Percentiles rank a stretch among this genome's conserved stretches.
Conservation (phyloP, 2,329 filamentous ascomycete species). For the Colletotrichum sp. region DNA sequence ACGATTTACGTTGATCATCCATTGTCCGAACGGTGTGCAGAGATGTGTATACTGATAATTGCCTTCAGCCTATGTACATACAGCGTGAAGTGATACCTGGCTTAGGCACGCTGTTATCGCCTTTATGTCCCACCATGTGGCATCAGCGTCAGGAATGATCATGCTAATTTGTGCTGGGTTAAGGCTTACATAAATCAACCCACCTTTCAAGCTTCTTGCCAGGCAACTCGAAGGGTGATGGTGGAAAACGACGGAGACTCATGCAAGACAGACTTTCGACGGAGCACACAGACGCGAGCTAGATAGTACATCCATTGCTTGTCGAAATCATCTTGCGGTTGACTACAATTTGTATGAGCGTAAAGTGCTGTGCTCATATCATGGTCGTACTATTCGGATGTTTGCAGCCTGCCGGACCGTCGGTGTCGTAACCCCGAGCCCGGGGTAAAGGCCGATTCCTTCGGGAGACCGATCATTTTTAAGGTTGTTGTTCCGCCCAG, state of each 20-base stretch:
- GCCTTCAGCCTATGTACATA: background rate
- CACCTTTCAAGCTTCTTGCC: rapidly evolving
- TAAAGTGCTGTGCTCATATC: rapidly evolving
- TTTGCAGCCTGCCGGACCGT: background rate
- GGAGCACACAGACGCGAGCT: no score
- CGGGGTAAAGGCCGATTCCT: background rate
- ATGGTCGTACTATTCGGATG: background rate
- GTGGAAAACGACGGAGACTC: no score
- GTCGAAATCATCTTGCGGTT: rapidly evolving
- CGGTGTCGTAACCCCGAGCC: background rate
- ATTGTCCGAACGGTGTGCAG: background rate
- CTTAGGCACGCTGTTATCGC: background rate
- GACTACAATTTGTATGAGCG: rapidly evolving
- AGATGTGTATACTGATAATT: background rate
- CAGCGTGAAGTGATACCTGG: background rate
- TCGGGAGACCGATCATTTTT: background rate
- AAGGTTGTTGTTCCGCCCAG: background rate
- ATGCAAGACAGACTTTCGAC: background rate
- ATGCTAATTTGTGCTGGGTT: background rate
- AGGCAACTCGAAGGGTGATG: background rate
- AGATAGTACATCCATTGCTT: background rate
- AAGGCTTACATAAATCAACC: background rate
- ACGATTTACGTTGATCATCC: background rate
- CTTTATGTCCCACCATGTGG: background rate
- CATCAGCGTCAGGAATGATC: background rate